Conservation (phyloP, 2,329 filamentous ascomycete genomes). For the Exserohilum turcica region DNA sequence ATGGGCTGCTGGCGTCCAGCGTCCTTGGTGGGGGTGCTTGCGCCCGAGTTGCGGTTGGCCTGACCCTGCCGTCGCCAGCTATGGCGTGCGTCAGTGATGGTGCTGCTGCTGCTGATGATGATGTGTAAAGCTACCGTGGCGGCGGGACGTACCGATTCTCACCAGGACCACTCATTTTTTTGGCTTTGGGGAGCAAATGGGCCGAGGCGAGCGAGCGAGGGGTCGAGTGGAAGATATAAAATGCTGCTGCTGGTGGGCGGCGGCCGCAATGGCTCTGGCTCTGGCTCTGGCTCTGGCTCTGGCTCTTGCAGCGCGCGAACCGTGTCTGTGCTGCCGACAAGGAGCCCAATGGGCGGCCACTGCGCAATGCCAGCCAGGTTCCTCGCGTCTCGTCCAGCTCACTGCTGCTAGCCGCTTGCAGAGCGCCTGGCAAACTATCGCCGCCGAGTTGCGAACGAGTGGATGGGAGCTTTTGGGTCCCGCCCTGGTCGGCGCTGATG, state of each 20-base stretch:
- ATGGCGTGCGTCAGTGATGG: slow-evolving; percentile 21
- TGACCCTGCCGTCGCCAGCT: slow-evolving; percentile 47
- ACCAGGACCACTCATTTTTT: slow-evolving; percentile 47
- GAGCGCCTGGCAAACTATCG: slow-evolving; percentile 11
- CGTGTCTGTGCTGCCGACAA: slow-evolving; percentile 23
- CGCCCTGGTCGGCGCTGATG: slow-evolving; percentile 18
- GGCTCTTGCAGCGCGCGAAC: slow-evolving; percentile 28
- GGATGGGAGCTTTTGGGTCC: slow-evolving; percentile 17
- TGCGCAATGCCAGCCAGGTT: slow-evolving; percentile 13
- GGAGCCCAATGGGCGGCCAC: slow-evolving; percentile 26
- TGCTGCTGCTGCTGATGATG: background rate
- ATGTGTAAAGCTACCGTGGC: no score
- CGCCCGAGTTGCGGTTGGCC: slow-evolving; percentile 39
- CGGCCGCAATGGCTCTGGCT: no score
- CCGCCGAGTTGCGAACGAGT: slow-evolving; percentile 18
- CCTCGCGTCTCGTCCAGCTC: slow-evolving; percentile 22
- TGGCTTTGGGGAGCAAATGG: slow-evolving; percentile 29
- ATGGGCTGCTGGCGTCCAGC: slow-evolving; percentile 42
- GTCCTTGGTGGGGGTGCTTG: slow-evolving; percentile 43
- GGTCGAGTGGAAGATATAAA: slow-evolving; percentile 40
- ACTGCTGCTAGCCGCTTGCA: slow-evolving; percentile 24
- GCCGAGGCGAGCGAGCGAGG: slow-evolving; percentile 31
- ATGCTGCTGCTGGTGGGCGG: slow-evolving; percentile 33
- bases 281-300: no score
- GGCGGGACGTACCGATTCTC: slow-evolving; percentile 42